Evolutionary conservation across 1,139 yeast species (phyloP).

Genomic region (Protomyces arabidopsidicola): DNA sequence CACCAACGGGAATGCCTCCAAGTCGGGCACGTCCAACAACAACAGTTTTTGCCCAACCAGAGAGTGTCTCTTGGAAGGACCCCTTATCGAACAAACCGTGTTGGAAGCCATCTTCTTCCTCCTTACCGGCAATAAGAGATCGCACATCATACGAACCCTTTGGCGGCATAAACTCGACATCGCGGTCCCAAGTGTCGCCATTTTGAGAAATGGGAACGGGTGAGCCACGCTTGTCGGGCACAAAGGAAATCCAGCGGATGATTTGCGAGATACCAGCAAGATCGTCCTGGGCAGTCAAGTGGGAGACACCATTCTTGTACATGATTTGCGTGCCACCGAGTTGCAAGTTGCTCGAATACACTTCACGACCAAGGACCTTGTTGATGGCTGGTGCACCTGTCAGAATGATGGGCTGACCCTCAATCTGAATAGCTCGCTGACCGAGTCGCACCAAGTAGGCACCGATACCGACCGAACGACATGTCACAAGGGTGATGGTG

Average conservation of each 20-base stretch:
- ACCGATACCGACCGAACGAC: constrained; percentile 99
- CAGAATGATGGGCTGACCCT: constrained; percentile 95
- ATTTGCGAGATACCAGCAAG: constrained; percentile 93
- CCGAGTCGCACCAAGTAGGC: constrained; percentile 96
- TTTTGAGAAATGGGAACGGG: constrained; percentile 88
- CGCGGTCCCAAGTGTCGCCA: constrained; percentile 84
- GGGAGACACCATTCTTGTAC: constrained; percentile 98
- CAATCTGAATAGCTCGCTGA: constrained; percentile 97
- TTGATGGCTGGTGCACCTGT: constrained; percentile 99
- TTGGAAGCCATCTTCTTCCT: constrained; percentile 60
- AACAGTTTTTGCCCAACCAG: constrained; percentile 98
- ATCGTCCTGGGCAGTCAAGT: constrained; percentile 90
- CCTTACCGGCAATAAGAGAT: constrained; percentile 87
- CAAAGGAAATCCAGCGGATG: constrained; percentile 92
- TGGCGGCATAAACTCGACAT: constrained; percentile 72
- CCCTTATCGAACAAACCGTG: constrained; percentile 83
- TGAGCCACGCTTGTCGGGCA: constrained; percentile 83
- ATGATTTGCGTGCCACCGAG: constrained; percentile 98
- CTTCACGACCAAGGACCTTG: constrained; percentile 93
- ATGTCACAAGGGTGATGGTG: constrained; percentile 91
- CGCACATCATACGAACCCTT: constrained; percentile 84
- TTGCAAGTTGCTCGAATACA: constrained; percentile 91
- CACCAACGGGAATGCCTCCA: constrained; percentile 98
- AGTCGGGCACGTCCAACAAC: constrained; percentile 97
- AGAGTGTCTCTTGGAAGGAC: constrained; percentile 93